Evolutionary conservation across 352 stramenopile species (phyloP).

Genomic region (Phytopythium chamaehyphon): DNA sequence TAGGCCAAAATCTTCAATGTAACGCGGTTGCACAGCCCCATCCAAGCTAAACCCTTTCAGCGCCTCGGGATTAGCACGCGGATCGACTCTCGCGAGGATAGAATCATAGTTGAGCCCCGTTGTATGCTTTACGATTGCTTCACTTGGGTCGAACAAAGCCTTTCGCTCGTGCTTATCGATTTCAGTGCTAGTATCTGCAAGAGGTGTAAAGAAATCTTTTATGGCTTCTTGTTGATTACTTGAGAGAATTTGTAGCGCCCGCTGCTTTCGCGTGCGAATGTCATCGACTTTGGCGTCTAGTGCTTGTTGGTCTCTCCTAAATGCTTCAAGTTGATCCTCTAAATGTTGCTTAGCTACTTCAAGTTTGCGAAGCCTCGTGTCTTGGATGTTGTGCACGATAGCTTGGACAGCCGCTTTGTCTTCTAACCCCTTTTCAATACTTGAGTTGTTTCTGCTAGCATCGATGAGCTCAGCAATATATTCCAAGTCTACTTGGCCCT

Average conservation of each 20-base stretch:
- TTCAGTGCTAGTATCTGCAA: neutral
- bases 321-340: conserved; percentile 29
- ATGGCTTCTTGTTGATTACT: conserved; percentile 52
- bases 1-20: conserved; percentile 19
- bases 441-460: conserved; percentile 7
- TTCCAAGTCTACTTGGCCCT: conserved; percentile 39
- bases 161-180: neutral
- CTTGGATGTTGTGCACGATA: conserved; percentile 30
- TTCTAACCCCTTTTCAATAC: conserved; percentile 7
- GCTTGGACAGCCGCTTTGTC: conserved; percentile 13
- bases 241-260: conserved; percentile 50
- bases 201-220: conserved; percentile 34
- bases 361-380: conserved; percentile 29
- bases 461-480: conserved; percentile 40
- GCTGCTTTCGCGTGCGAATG: conserved; percentile 34
- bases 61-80: conserved; percentile 27
- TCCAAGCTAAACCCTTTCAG: conserved; percentile 22
- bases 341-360: conserved; percentile 23
- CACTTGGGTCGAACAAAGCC: conserved; percentile 4
- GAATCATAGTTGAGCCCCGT: conserved; percentile 28
- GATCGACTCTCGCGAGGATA: conserved; percentile 33
- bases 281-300: conserved; percentile 27
- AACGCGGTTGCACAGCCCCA: conserved; percentile 17
- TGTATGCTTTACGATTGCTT: neutral
- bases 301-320: conserved; percentile 33